phyloP scores from a whole-genome alignment of 75 land plant species.

The Pseudotsuga menziesii region DNA sequence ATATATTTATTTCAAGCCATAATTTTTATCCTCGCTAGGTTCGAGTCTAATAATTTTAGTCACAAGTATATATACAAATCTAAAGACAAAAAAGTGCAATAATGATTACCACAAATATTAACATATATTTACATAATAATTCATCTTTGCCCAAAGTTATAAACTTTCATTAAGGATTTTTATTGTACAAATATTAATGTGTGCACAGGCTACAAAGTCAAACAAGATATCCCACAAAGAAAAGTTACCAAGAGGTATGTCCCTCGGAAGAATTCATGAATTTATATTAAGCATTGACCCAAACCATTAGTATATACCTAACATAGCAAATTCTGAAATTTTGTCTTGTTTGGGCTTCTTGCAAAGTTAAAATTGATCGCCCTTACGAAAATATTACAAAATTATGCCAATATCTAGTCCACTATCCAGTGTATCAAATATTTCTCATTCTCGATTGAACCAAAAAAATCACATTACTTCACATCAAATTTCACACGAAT shows the following conservation, averaged over 20 bases:
- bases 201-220: not conserved
- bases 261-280: not conserved
- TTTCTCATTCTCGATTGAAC: no score
- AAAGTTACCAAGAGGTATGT: not conserved
- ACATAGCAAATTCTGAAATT: not conserved
- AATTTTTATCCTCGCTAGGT: no score
- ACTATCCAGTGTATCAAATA: no score
- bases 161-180: not conserved
- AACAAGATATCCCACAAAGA: not conserved
- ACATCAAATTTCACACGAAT: not conserved
- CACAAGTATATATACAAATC: no score
- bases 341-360: not conserved
- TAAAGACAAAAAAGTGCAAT: no score
- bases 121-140: not conserved
- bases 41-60: no score
- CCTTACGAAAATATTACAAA: no score
- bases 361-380: no score
- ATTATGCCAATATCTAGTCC: no score
- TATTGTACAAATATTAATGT: not conserved
- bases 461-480: not conserved
- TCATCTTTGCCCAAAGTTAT: not conserved
- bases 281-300: not conserved
- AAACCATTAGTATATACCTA: not conserved
- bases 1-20: no score
- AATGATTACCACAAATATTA: not conserved